Evolutionary conservation across 106 monocot genomes (phyloP).

Genomic region (Dioscorea dumetorum): DNA sequence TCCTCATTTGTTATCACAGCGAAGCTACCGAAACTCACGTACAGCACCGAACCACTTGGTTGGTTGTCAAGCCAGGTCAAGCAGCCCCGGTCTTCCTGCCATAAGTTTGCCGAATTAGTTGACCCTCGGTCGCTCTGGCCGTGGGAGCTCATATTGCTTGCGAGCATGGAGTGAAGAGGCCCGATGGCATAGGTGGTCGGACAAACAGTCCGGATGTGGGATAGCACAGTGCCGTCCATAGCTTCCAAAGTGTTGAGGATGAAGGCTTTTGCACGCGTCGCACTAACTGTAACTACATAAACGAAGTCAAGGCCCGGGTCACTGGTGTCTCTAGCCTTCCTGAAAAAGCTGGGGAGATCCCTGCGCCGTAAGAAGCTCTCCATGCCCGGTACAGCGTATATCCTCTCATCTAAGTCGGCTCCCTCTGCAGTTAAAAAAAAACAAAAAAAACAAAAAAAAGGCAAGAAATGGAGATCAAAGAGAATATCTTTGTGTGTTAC

Average conservation of each 20-base stretch:
- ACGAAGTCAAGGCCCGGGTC: constrained; percentile 10
- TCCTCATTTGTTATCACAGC: constrained; percentile 15
- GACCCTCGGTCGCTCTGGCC: too few species aligned
- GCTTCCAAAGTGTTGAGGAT: constrained; percentile 25
- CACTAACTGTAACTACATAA: neutral
- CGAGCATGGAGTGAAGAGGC: constrained; percentile 10
- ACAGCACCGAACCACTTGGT: constrained; percentile 37
- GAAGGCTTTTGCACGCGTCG: constrained; percentile 6
- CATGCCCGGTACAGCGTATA: constrained; percentile 27
- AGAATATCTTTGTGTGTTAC: too few species aligned
- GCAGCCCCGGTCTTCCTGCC: constrained; percentile 16
- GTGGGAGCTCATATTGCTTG: too few species aligned
- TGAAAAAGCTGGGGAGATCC: constrained; percentile 29
- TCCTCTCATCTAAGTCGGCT: constrained; percentile 17
- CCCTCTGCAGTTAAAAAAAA: constrained; percentile 10
- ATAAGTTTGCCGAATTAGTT: neutral
- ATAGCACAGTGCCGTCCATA: constrained; percentile 17
- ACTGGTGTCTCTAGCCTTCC: constrained; percentile 5
- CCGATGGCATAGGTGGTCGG: constrained; percentile 31
- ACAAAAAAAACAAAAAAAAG: too few species aligned
- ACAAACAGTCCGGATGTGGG: constrained; percentile 12
- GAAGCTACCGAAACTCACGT: constrained; percentile 46
- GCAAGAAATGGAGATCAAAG: too few species aligned
- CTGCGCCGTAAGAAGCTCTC: constrained; percentile 32
- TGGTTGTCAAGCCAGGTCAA: constrained; percentile 24